Percentiles rank a stretch among this genome's conserved stretches.
phyloP scores from a whole-genome alignment of 1,284 basidiomycete genomes.

The Sphaerobolus stellatus region DNA sequence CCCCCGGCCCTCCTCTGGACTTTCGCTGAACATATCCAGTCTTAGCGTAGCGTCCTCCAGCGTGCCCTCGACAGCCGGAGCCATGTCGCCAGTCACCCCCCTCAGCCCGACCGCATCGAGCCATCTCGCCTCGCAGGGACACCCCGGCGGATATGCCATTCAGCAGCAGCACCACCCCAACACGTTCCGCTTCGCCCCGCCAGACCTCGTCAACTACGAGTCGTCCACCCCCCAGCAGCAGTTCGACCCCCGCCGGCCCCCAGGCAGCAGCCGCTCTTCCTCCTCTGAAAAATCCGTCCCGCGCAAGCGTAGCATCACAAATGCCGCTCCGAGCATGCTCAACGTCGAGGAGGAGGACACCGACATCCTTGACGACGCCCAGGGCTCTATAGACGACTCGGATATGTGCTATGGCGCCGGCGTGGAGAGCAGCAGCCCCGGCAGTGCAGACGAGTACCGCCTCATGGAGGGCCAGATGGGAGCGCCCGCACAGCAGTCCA shows the following conservation, averaged over 20 bases:
- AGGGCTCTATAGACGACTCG: constrained; percentile 46
- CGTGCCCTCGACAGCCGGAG: constrained; percentile 17
- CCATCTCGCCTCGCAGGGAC: constrained; percentile 20
- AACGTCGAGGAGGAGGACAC: constrained; percentile 38
- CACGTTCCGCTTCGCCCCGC: constrained; percentile 43
- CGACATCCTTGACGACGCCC: constrained; percentile 20
- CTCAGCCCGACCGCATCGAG: constrained; percentile 49
- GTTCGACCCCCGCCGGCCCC: constrained; percentile 35
- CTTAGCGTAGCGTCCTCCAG: constrained; percentile 64
- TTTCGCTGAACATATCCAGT: constrained; percentile 67
- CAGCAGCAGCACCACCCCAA: constrained; percentile 28
- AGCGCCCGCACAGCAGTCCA: too few species aligned
- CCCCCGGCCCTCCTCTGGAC: constrained; percentile 26
- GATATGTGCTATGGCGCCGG: constrained; percentile 48
- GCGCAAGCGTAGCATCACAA: constrained; percentile 61
- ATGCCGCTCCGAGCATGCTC: constrained; percentile 34
- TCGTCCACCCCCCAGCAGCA: constrained; percentile 16
- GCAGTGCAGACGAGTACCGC: constrained; percentile 40
- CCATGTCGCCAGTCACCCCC: constrained; percentile 56
- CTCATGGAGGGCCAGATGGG: constrained; percentile 15
- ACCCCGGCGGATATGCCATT: constrained; percentile 19
- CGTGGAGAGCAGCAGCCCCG: constrained; percentile 44
- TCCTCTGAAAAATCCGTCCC: constrained; percentile 52
- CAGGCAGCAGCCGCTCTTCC: constrained; percentile 15
- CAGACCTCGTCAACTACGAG: constrained; percentile 20